phyloP scores from a whole-genome alignment of 495 filamentous ascomycete genomes.

The Mycothermus thermophilus region DNA sequence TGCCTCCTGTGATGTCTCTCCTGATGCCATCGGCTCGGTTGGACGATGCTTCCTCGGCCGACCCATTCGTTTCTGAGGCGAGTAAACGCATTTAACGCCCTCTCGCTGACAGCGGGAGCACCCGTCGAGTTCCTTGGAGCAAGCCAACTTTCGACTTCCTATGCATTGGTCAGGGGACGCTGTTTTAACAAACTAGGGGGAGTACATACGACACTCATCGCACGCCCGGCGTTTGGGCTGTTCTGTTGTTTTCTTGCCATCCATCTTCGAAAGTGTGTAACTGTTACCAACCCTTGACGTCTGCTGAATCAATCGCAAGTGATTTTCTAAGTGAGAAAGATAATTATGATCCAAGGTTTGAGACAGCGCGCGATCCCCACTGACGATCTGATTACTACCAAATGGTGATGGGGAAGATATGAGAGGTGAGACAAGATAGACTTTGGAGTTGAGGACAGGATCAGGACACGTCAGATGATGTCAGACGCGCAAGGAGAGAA shows the following conservation, averaged over 20 bases:
- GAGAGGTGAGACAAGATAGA: no score
- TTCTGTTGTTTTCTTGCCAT: constrained; percentile 3
- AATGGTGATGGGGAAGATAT: no score
- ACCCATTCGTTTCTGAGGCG: constrained; percentile 48
- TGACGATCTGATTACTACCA: no score
- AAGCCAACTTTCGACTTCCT: constrained; percentile 49
- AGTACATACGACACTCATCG: constrained; percentile 48
- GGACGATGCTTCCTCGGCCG: constrained; percentile 42
- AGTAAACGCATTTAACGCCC: constrained; percentile 42
- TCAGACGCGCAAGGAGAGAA: no score
- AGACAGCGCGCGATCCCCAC: no score
- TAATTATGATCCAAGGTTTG: no score
- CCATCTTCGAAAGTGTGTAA: constrained; percentile 3
- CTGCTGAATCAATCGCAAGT: no score
- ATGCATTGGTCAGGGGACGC: neutral
- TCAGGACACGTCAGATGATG: no score
- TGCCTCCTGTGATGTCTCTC: constrained; percentile 1
- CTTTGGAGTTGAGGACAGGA: no score
- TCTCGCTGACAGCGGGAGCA: constrained; percentile 44
- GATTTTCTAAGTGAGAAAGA: no score
- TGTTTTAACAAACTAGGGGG: neutral
- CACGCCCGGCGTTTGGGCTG: constrained; percentile 39
- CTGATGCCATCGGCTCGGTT: no score
- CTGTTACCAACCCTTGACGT: no score
- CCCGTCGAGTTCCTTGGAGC: constrained; percentile 41